phyloP scores from a whole-genome alignment of 805 yeast species.

The Teunomyces lycoperdinae region DNA sequence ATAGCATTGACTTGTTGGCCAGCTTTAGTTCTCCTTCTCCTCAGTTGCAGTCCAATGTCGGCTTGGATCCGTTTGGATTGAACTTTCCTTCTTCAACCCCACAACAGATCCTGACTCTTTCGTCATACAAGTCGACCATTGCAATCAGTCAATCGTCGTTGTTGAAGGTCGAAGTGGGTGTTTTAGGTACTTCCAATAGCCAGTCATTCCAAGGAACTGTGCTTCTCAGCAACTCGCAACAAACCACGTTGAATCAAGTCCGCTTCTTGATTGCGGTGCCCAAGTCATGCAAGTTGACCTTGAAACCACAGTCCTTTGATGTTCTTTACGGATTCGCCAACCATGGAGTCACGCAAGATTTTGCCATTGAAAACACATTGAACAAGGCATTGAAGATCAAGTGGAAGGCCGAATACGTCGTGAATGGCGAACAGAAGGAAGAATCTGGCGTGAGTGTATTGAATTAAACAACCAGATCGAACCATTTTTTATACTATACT shows the following conservation, averaged over 20 bases:
- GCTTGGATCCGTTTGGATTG: slow-evolving; percentile 41
- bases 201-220: slow-evolving; percentile 43
- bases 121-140: slow-evolving; percentile 15
- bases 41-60: slow-evolving; percentile 29
- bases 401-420: slow-evolving; percentile 64
- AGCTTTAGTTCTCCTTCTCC: slow-evolving; percentile 44
- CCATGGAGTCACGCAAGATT: slow-evolving; percentile 54
- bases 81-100: slow-evolving; percentile 41
- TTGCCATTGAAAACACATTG: slow-evolving; percentile 34
- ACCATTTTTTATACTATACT: background rate
- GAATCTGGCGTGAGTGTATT: slow-evolving; percentile 54
- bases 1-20: slow-evolving; percentile 28
- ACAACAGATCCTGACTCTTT: slow-evolving; percentile 15
- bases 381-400: slow-evolving; percentile 57
- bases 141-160: slow-evolving; percentile 43
- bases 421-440: slow-evolving; percentile 47
- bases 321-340: slow-evolving; percentile 45
- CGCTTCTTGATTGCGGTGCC: slow-evolving; percentile 72
- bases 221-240: slow-evolving; percentile 49
- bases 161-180: slow-evolving; percentile 49
- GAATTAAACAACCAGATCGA: background rate
- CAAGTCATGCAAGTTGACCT: slow-evolving; percentile 52
- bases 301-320: slow-evolving; percentile 62
- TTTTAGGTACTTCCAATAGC: slow-evolving; percentile 32
- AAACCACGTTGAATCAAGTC: slow-evolving; percentile 46